phyloP scores from a whole-genome alignment of 2,329 filamentous ascomycete species.

The Xylaria sp. region DNA sequence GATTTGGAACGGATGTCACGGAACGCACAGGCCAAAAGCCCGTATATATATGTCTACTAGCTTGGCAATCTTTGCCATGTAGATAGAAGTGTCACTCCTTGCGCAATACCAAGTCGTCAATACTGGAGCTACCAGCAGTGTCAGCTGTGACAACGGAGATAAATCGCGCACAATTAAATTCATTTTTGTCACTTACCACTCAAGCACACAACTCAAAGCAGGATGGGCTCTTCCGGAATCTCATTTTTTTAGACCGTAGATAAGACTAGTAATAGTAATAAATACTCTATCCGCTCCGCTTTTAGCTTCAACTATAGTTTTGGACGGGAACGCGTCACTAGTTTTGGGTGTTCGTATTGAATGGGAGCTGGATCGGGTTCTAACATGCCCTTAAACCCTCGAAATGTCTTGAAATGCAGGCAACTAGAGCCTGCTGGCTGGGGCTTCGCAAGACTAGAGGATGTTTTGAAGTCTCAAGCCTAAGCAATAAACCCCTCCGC shows the following conservation, averaged over 20 bases:
- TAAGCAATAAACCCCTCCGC: neutral
- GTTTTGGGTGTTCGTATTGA: neutral
- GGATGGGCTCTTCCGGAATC: neutral
- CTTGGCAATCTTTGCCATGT: too few species aligned
- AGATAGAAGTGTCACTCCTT: too few species aligned
- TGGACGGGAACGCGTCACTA: too few species aligned
- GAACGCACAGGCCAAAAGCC: too few species aligned
- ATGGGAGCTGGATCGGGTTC: neutral
- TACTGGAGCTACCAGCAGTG: too few species aligned
- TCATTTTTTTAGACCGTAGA: neutral
- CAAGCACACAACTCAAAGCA: neutral
- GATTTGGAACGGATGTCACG: too few species aligned
- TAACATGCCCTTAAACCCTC: neutral
- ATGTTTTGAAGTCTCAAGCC: neutral
- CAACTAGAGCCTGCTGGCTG: neutral
- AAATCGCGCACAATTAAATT: neutral
- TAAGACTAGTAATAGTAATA: neutral
- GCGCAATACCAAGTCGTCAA: too few species aligned
- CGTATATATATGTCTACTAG: too few species aligned
- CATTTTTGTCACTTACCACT: neutral
- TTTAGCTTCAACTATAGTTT: neutral
- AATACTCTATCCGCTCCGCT: neutral
- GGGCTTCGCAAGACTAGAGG: neutral
- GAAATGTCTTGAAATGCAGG: neutral
- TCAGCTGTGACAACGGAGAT: too few species aligned